These are phyloP conservation scores for Fabrea salina DNA, from an alignment of 169 alveolate species.

Conservation along the genomic window DNA sequence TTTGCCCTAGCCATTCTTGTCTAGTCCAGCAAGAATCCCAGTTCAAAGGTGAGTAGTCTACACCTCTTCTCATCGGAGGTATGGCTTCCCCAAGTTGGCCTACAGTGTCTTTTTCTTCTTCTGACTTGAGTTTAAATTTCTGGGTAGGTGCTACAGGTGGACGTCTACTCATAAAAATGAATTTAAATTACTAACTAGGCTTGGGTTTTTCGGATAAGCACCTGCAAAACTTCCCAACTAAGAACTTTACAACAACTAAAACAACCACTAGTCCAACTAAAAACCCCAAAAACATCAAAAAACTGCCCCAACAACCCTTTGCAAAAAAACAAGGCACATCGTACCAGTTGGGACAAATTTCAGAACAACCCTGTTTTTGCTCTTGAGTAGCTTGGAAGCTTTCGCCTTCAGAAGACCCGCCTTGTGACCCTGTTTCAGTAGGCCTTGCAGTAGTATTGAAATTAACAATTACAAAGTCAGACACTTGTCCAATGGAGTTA, in stretches of 20 bases:
- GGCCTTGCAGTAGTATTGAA: slow-evolving; percentile 38
- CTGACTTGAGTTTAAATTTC: too few relatives aligned
- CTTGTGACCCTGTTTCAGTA: slow-evolving; percentile 17
- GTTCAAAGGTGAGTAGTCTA: neutral
- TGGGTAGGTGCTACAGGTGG: too few relatives aligned
- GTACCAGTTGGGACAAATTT: slow-evolving; percentile 8
- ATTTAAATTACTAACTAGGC: neutral
- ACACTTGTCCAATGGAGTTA: slow-evolving; percentile 47
- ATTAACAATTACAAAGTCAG: slow-evolving; percentile 10
- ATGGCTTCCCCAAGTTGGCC: neutral
- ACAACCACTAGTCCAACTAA: neutral
- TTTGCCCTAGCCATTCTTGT: neutral
- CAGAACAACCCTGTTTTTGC: neutral
- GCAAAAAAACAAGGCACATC: slow-evolving; percentile 17
- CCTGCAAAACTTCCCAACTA: neutral
- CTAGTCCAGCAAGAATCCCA: neutral
- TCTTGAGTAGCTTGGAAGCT: neutral
- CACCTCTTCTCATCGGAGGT: neutral
- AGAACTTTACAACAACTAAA: neutral
- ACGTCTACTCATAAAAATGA: too few relatives aligned
- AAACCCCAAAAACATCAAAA: slow-evolving; percentile 8
- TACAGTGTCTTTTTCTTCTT: neutral
- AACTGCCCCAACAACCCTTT: slow-evolving; percentile 15
- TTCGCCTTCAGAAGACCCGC: slow-evolving; percentile 11
- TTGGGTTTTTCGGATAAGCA: neutral